A percentile compares a stretch with the other conserved stretches of the same genome.
These are phyloP conservation scores for Cytidiella melzeri DNA, from an alignment of 768 basidiomycete species.

Conservation along the genomic window DNA sequence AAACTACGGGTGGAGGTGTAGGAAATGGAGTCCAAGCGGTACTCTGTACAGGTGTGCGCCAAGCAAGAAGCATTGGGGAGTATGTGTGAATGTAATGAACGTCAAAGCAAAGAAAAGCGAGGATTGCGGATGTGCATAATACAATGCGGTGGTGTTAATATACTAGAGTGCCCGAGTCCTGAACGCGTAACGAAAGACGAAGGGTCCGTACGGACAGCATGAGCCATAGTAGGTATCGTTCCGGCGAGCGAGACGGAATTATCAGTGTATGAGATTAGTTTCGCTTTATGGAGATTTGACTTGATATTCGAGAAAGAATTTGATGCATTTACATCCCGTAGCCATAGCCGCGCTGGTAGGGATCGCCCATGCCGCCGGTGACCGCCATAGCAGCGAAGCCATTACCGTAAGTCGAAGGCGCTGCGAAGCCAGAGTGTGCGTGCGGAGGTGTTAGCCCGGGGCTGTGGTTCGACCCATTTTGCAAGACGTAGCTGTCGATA, in stretches of 20 bases:
- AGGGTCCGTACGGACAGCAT: slow-evolving; percentile 9
- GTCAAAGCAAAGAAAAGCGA: slow-evolving; percentile 29
- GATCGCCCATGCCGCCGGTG: slow-evolving; percentile 59
- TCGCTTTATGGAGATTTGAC: slow-evolving; percentile 3
- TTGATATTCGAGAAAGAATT: neutral
- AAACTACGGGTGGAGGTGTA: slow-evolving; percentile 37
- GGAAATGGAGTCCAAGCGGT: slow-evolving; percentile 19
- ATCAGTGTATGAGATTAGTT: slow-evolving; percentile 10
- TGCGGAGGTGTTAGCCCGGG: slow-evolving; percentile 55
- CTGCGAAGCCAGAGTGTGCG: slow-evolving; percentile 49
- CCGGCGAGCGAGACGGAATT: slow-evolving; percentile 14
- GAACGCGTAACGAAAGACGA: slow-evolving; percentile 13
- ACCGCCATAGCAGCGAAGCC: slow-evolving; percentile 42
- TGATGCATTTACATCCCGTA: slow-evolving; percentile 64
- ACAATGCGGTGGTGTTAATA: slow-evolving; percentile 35
- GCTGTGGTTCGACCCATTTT: slow-evolving; percentile 64
- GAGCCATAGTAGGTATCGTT: slow-evolving; percentile 13
- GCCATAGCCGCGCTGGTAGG: slow-evolving; percentile 66
- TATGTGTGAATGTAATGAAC: slow-evolving; percentile 16
- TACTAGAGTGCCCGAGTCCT: slow-evolving; percentile 26
- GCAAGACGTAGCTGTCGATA: slow-evolving; percentile 79
- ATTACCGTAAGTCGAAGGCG: slow-evolving; percentile 44
- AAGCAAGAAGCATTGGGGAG: slow-evolving; percentile 21
- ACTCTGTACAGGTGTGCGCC: slow-evolving; percentile 20
- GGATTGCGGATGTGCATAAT: slow-evolving; percentile 28